Conservation (phyloP, 140 eudicot genomes). For the Bidens hawaiensis region DNA sequence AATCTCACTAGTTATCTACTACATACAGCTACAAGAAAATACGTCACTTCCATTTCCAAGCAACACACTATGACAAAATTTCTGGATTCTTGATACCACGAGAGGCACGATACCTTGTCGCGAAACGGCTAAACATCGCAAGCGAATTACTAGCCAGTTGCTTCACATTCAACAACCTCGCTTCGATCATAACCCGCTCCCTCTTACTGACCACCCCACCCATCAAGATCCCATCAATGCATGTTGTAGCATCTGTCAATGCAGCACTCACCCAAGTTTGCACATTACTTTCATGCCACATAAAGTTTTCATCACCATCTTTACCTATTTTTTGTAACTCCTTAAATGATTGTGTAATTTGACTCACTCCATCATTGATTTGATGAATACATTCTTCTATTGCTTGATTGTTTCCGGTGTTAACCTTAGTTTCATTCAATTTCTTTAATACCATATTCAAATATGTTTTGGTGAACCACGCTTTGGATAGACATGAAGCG, state of each 20-base stretch:
- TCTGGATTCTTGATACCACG: conserved; percentile 42
- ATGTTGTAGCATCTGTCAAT: conserved; percentile 46
- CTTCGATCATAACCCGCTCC: conserved; percentile 34
- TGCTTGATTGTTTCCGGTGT: conserved; percentile 28
- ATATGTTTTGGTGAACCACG: conserved; percentile 40
- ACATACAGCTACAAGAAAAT: neutral
- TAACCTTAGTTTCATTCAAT: conserved; percentile 15
- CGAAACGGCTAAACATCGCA: conserved; percentile 55
- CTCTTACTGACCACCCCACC: conserved; percentile 26
- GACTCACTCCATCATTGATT: conserved; percentile 55
- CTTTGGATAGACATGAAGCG: conserved; percentile 39
- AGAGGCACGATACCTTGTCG: conserved; percentile 46
- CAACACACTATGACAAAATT: conserved; percentile 4
- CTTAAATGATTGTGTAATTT: conserved; percentile 47
- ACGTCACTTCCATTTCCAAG: neutral
- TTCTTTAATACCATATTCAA: conserved; percentile 36
- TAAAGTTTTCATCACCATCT: conserved; percentile 37
- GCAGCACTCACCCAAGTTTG: conserved; percentile 76
- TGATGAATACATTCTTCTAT: conserved; percentile 46
- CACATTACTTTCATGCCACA: conserved; percentile 73
- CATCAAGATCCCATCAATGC: conserved; percentile 53
- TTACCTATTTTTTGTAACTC: conserved; percentile 42
- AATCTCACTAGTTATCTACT: neutral
- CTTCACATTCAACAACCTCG: conserved; percentile 51
- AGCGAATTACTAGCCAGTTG: conserved; percentile 58